phyloP scores from a whole-genome alignment of 805 yeast genomes.

The Metschnikowia cerradonensis region DNA sequence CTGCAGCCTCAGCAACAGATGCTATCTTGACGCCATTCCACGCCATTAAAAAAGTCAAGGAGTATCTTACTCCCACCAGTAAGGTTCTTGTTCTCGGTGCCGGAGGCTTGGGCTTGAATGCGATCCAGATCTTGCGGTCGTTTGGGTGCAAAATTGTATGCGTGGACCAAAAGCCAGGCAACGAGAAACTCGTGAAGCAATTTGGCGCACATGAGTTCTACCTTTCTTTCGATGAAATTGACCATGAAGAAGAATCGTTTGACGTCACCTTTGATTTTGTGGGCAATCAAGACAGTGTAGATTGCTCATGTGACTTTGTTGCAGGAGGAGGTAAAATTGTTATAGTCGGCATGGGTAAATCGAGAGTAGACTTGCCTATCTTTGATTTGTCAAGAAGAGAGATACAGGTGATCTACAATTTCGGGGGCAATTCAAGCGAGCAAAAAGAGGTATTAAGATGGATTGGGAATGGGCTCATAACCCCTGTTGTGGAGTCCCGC shows the following conservation, averaged over 20 bases:
- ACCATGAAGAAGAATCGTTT: slow-evolving; percentile 31
- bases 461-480: slow-evolving; percentile 37
- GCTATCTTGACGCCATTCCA: slow-evolving; percentile 42
- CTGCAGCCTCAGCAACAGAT: slow-evolving; percentile 41
- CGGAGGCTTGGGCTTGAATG: slow-evolving; percentile 43
- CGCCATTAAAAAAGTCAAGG: slow-evolving; percentile 35
- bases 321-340: slow-evolving; percentile 35
- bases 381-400: slow-evolving; percentile 40
- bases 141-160: slow-evolving; percentile 34
- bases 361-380: slow-evolving; percentile 27
- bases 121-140: slow-evolving; percentile 34
- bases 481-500: slow-evolving; percentile 30
- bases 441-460: slow-evolving; percentile 42
- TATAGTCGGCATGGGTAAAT: slow-evolving; percentile 42
- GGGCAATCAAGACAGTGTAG: slow-evolving; percentile 30
- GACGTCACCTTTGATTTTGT: slow-evolving; percentile 36
- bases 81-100: slow-evolving; percentile 38
- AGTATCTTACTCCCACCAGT: slow-evolving; percentile 26
- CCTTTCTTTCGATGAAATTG: slow-evolving; percentile 24
- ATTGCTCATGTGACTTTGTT: slow-evolving; percentile 28
- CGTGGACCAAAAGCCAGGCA: slow-evolving; percentile 22
- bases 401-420: slow-evolving; percentile 34
- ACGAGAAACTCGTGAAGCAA: slow-evolving; percentile 22
- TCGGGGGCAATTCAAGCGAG: slow-evolving; percentile 44
- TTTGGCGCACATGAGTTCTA: slow-evolving; percentile 43